Evolutionary conservation across 139 green algal genomes (phyloP).

Genomic region (Chlorella sp.): DNA sequence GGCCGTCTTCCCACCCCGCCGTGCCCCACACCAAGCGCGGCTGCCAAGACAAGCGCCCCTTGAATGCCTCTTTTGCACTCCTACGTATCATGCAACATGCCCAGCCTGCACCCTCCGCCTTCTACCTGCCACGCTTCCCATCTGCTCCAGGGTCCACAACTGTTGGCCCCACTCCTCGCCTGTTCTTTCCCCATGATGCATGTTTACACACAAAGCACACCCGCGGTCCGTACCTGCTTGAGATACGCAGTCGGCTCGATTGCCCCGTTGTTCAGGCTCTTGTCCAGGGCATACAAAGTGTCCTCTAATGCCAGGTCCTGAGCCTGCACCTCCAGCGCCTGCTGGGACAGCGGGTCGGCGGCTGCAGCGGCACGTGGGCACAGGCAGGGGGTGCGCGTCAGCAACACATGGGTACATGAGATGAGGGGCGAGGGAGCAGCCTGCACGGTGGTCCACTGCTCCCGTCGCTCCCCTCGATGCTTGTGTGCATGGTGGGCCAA

Average conservation of each 20-base stretch:
- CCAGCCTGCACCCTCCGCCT: background rate
- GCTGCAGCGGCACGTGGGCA: conserved; percentile 43
- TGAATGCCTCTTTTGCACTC: background rate
- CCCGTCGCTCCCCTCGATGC: too few relatives aligned
- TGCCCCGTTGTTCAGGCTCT: conserved; percentile 62
- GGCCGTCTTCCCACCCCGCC: too few relatives aligned
- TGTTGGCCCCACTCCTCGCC: too few relatives aligned
- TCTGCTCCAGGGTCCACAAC: too few relatives aligned
- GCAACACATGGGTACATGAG: too few relatives aligned
- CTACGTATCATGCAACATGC: too few relatives aligned
- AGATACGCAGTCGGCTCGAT: conserved; percentile 76
- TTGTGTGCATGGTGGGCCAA: too few relatives aligned
- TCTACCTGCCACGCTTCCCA: too few relatives aligned
- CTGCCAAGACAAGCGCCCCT: background rate
- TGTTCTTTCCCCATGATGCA: too few relatives aligned
- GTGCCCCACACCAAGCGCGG: too few relatives aligned
- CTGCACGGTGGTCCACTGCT: too few relatives aligned
- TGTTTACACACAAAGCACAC: background rate
- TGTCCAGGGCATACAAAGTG: conserved; percentile 82
- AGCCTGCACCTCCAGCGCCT: conserved; percentile 79
- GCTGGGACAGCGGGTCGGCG: conserved; percentile 70
- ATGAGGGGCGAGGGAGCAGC: too few relatives aligned
- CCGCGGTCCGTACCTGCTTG: conserved; percentile 66
- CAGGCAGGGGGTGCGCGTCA: background rate
- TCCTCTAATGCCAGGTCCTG: conserved; percentile 91